phyloP scores from a whole-genome alignment of 1,139 yeast species.

The Pichia norvegensis region DNA sequence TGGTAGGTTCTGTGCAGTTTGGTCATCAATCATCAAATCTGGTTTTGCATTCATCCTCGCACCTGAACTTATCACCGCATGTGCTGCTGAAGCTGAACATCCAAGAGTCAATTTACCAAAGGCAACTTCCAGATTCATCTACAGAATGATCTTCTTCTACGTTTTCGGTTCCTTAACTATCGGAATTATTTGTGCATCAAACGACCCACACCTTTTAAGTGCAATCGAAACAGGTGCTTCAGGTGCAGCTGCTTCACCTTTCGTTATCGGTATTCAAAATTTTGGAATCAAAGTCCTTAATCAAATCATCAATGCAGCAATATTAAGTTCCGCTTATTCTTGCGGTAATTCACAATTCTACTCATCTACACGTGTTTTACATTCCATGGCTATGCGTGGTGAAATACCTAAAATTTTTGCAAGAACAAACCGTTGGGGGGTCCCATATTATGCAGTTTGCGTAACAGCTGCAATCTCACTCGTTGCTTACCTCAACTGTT shows the following conservation, averaged over 20 bases:
- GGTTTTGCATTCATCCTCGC: constrained; percentile 60
- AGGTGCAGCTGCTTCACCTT: constrained; percentile 41
- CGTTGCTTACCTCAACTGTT: constrained; percentile 29
- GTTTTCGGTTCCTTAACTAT: constrained; percentile 40
- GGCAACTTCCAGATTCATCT: constrained; percentile 39
- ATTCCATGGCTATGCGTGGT: constrained; percentile 36
- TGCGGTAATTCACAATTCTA: constrained; percentile 36
- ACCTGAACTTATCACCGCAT: constrained; percentile 30
- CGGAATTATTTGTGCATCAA: constrained; percentile 28
- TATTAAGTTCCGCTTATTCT: constrained; percentile 36
- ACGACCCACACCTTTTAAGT: constrained; percentile 12
- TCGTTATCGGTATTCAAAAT: constrained; percentile 41
- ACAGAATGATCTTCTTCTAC: constrained; percentile 43
- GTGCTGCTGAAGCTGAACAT: constrained; percentile 37
- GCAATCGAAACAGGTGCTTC: constrained; percentile 12
- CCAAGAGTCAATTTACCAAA: constrained; percentile 41
- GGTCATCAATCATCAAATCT: constrained; percentile 57
- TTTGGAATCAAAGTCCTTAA: constrained; percentile 29
- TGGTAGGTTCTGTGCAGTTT: constrained; percentile 69
- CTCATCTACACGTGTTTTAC: constrained; percentile 33
- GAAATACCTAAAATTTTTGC: constrained; percentile 42
- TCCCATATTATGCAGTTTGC: constrained; percentile 34
- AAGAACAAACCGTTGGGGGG: constrained; percentile 36
- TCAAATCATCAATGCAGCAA: constrained; percentile 36
- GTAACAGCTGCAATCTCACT: constrained; percentile 32